Percentiles rank a stretch among this genome's conserved stretches.
Conservation (phyloP, 805 yeast species). For the Wickerhamiella nectarea region DNA sequence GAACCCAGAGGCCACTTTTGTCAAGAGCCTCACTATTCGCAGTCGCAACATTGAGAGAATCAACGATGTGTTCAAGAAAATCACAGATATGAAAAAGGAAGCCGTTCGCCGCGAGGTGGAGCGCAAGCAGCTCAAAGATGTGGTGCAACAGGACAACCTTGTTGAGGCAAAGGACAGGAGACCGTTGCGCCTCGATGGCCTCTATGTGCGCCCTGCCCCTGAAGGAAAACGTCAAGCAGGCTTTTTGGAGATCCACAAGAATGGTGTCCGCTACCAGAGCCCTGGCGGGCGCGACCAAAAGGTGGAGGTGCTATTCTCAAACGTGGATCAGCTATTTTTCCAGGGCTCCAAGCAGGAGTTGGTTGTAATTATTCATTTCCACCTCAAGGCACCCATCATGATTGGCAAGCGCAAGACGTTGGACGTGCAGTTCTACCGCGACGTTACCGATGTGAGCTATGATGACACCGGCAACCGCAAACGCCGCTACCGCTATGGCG, state of each 20-base stretch:
- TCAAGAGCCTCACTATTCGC: slow-evolving; percentile 75
- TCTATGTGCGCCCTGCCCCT: slow-evolving; percentile 88
- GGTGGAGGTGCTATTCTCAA: slow-evolving; percentile 77
- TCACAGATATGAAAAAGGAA: slow-evolving; percentile 83
- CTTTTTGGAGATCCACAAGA: slow-evolving; percentile 78
- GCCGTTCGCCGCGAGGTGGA: slow-evolving; percentile 84
- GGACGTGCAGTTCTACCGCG: slow-evolving; percentile 92
- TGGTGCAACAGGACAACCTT: slow-evolving; percentile 79
- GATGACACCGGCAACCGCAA: slow-evolving; percentile 95
- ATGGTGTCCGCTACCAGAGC: slow-evolving; percentile 88
- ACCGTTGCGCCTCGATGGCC: slow-evolving; percentile 74
- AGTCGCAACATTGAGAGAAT: slow-evolving; percentile 84
- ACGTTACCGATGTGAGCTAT: slow-evolving; percentile 88
- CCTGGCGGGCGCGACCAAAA: slow-evolving; percentile 72
- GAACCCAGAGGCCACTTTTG: slow-evolving; percentile 74
- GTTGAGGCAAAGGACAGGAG: slow-evolving; percentile 72
- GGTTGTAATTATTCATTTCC: slow-evolving; percentile 83
- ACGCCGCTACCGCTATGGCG: slow-evolving; percentile 80
- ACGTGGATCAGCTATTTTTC: slow-evolving; percentile 85
- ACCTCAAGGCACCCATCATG: slow-evolving; percentile 82
- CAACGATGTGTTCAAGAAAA: slow-evolving; percentile 77
- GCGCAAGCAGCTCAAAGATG: slow-evolving; percentile 83
- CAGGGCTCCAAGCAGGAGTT: slow-evolving; percentile 94
- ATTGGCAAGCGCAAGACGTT: slow-evolving; percentile 91
- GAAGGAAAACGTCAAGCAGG: slow-evolving; percentile 96